A percentile compares a stretch with the other conserved stretches of the same genome.
Conservation (phyloP, 2,329 filamentous ascomycete species). For the Apiospora phragmitis region DNA sequence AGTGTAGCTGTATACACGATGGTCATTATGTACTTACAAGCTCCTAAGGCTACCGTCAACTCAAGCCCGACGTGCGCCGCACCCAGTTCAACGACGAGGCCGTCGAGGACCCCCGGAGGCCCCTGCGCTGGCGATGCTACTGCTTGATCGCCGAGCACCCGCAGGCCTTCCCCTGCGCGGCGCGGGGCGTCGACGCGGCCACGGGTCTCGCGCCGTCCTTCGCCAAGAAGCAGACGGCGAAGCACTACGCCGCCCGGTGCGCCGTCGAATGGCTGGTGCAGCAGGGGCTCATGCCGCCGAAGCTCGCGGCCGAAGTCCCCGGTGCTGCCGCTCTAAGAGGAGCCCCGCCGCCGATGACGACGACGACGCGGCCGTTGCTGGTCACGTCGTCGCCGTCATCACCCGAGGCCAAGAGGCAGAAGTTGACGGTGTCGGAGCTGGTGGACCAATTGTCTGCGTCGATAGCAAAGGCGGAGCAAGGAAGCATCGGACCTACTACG, state of each 20-base stretch:
- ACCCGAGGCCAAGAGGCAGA: not conserved
- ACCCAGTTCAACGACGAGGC: slow-evolving; percentile 25
- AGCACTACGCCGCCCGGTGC: slow-evolving; percentile 52
- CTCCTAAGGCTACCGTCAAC: slow-evolving; percentile 20
- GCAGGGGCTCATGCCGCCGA: slow-evolving; percentile 27
- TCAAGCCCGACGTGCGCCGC: not conserved
- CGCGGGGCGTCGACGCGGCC: slow-evolving; percentile 30
- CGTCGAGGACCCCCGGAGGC: slow-evolving; percentile 10
- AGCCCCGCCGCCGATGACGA: not conserved
- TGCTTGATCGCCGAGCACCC: slow-evolving; percentile 27
- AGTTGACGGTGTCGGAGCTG: not conserved
- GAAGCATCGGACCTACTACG: not conserved
- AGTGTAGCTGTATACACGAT: not conserved
- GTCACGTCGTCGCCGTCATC: not conserved
- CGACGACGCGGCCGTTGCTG: not conserved
- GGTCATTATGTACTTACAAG: slow-evolving; percentile 1
- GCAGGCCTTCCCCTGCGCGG: slow-evolving; percentile 25
- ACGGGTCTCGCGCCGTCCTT: slow-evolving; percentile 37
- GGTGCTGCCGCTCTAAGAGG: not conserved
- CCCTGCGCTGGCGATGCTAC: slow-evolving; percentile 25
- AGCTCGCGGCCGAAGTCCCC: not conserved
- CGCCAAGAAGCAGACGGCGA: slow-evolving; percentile 52
- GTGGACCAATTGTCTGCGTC: not conserved
- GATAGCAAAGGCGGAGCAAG: not conserved
- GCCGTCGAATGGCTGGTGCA: slow-evolving; percentile 43